Base-by-base conservation (phyloP, 2,329 filamentous ascomycete species). In the Colletotrichum spinosum region DNA sequence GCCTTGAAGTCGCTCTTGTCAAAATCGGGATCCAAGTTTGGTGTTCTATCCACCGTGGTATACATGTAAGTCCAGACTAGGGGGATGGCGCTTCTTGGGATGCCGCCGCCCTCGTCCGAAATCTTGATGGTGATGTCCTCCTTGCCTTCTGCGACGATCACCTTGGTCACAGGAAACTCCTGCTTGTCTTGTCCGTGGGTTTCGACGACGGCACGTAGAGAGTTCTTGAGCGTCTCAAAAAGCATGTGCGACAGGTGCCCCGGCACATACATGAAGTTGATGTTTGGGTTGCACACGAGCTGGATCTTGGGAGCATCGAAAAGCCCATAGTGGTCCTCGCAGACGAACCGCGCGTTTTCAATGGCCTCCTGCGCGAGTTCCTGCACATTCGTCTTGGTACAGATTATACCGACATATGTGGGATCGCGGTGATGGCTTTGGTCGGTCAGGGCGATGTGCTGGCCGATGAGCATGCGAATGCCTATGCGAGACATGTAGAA, bases 31-130 rank as follows among this genome's bases (percentile, higher is more conserved):
- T 99, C 96, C 68, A 99, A 83, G 75, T 90, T 97, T 12, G 96
- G 96, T 25, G 96, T 98, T 72, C 94, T 90, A 78, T 98, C 96
- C 69, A 99, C 96, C 2, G 96, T 99, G 41, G 96, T 99, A 78
- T 99, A 99, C 96, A 98, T 99, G 78, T 99, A 99, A 11, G 96
- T 99, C 96, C 96, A 99, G n/a, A 98, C 96, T 12, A 99, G 86
- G 6, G 96, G 96, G 69, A 99, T 98, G 56, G 93, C 88, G 72
- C 92, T 97, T 73, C 96, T 85, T 0, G 96, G 94, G 57, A 99
- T 98, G 68, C 96, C 96, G 69, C 96, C 96, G 65, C 96, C 96
- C 80, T 99, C 96, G 77, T 99, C 96, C 5, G 92, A 93, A 72
- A 99, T 92, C 81, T 99, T 99, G 83, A 99, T 97, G 6, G 96